Base-by-base conservation (phyloP, 495 filamentous ascomycete genomes). In the Bryoglossum gracile region DNA sequence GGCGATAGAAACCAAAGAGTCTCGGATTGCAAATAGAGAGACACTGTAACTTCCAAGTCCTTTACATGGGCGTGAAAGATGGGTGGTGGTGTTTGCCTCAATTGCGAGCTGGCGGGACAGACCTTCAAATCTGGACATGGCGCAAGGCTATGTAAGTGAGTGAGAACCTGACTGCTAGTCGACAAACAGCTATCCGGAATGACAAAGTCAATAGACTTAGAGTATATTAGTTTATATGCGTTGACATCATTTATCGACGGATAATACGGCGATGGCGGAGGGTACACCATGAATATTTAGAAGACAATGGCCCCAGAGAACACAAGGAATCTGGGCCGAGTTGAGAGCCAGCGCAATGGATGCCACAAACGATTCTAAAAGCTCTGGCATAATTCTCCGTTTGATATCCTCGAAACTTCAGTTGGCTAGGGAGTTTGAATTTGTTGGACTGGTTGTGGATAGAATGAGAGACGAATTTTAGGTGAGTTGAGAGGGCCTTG, bases 1-100 rank as follows among this genome's bases (percentile, higher is more conserved):
- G 32, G 32, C 21, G 36, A 11, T 10, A 50, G 46, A 26, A 50
- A 50, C 36, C 46, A 50, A 30, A 50, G 46, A 16, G 46, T 50
- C 22, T 42, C 35, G 8, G 46, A 50, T 41, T 50, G 46, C 16
- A 41, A 16, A 39, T 39, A 50, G 46, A 50, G 46, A 39, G 19
- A 30, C n/a, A 41, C 46, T 17, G 33, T 41, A 28, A 50, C 24
- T 39, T 50, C 37, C 17, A 19, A 32, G 35, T 26, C 17, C 18
- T 37, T 11, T 5, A 37, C 16, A 14, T 37, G 34, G 34, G 14
- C 34, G 34, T 37, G 34, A 37, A 37, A 37, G 14, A 14, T 16
- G 8, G 34, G 34, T 37, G 34, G 34, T 14, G 14, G 34, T 37
- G 34, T 37, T 37, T 11, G 34, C 14, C 16, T 8, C 34, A 8